Percentiles rank a stretch among this genome's conserved stretches.
Evolutionary conservation across 495 filamentous ascomycete species (phyloP).

Genomic region (Tuber melanosporum): DNA sequence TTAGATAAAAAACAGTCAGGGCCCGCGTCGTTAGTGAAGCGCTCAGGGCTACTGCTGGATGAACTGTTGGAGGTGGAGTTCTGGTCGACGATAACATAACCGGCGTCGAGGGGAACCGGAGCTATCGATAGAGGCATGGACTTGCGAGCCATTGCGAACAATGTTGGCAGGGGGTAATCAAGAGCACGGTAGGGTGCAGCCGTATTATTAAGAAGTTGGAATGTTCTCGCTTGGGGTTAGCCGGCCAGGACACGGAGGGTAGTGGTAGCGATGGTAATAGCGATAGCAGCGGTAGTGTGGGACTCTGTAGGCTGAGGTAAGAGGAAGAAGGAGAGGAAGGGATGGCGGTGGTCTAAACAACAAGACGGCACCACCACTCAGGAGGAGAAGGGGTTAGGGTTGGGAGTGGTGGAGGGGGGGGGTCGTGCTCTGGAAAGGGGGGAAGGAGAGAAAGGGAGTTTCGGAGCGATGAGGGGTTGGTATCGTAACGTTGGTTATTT

Average conservation of each 20-base stretch:
- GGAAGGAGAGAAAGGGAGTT: background rate
- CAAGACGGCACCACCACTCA: background rate
- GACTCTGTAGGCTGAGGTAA: slow-evolving; percentile 1
- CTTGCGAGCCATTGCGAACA: slow-evolving; percentile 29
- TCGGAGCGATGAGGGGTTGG: slow-evolving; percentile 1
- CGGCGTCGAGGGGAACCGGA: slow-evolving; percentile 9
- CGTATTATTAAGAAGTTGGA: background rate
- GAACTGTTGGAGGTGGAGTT: slow-evolving; percentile 29
- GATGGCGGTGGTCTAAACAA: background rate
- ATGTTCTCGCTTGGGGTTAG: background rate
- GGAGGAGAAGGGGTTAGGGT: slow-evolving; percentile 5
- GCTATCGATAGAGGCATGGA: slow-evolving; percentile 19
- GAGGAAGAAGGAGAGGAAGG: slow-evolving; percentile 1
- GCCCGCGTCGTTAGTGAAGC: slow-evolving; percentile 23
- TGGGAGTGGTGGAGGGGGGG: background rate
- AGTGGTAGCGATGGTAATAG: background rate
- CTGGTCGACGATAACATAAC: background rate
- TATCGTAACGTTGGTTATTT: background rate
- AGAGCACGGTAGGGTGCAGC: background rate
- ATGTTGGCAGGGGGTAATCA: background rate
- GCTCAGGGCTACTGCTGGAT: slow-evolving; percentile 39
- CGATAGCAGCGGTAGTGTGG: background rate
- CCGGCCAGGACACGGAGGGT: background rate
- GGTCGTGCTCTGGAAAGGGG: background rate
- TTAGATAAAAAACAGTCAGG: slow-evolving; percentile 27